Conservation (phyloP, 2,329 filamentous ascomycete species). For the Curvularia lunata region DNA sequence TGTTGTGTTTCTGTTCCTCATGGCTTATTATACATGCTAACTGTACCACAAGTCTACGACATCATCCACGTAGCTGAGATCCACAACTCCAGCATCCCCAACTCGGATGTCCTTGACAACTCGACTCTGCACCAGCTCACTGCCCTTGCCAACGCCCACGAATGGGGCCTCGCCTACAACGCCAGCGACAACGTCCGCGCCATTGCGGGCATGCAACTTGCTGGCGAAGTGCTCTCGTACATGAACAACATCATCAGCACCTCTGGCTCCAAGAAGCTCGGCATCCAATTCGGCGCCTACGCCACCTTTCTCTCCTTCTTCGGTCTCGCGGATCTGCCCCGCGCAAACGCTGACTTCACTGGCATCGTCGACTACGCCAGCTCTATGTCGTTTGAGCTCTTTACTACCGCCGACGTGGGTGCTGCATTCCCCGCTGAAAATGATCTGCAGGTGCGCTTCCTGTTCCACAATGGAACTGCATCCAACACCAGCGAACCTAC, state of each 20-base stretch:
- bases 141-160: constrained; percentile 77
- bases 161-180: constrained; percentile 86
- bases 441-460: constrained; percentile 65
- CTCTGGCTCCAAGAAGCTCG: constrained; percentile 51
- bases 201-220: constrained; percentile 57
- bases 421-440: constrained; percentile 51
- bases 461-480: constrained; percentile 68
- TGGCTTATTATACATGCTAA: not conserved
- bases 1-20: not conserved
- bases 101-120: constrained; percentile 64
- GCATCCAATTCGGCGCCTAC: constrained; percentile 68
- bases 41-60: constrained; percentile 58
- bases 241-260: constrained; percentile 53
- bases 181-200: constrained; percentile 56
- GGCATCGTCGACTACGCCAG: constrained; percentile 85
- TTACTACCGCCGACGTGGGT: constrained; percentile 55
- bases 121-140: constrained; percentile 67
- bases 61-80: constrained; percentile 67
- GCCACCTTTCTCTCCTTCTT: constrained; percentile 67
- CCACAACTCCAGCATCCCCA: constrained; percentile 67
- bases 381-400: constrained; percentile 78
- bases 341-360: constrained; percentile 67
- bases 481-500: constrained; percentile 53
- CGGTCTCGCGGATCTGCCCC: constrained; percentile 60
- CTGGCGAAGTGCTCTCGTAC: constrained; percentile 53